Evolutionary conservation across 1,139 yeast species (phyloP).

Genomic region (Pneumocystis sp.): DNA sequence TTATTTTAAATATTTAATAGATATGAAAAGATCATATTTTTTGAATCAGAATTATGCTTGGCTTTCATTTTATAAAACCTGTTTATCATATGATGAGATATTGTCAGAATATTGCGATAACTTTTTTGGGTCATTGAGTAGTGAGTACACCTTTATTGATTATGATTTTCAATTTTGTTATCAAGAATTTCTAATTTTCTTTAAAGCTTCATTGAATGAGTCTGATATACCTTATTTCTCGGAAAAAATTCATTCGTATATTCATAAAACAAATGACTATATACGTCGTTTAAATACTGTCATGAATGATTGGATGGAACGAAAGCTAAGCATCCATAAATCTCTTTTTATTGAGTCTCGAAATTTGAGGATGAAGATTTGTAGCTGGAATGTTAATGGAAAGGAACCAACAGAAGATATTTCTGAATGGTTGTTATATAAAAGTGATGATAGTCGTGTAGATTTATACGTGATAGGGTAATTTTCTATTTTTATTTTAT

Average conservation of each 20-base stretch:
- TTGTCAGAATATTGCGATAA: not conserved
- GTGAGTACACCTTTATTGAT: not conserved
- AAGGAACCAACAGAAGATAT: not conserved
- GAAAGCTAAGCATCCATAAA: not conserved
- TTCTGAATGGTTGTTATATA: not conserved
- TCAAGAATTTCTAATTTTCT: not conserved
- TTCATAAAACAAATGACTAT: not conserved
- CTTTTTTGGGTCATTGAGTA: not conserved
- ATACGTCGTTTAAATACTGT: not conserved
- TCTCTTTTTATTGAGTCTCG: not conserved
- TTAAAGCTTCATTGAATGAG: not conserved
- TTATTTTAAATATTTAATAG: not conserved
- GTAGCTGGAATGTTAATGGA: not conserved
- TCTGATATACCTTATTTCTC: not conserved
- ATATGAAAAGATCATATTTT: not conserved
- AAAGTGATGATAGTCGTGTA: not conserved
- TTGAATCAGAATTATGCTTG: not conserved
- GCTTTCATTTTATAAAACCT: not conserved
- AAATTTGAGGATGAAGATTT: not conserved
- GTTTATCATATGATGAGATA: not conserved
- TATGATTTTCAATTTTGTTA: not conserved
- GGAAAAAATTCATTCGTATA: not conserved
- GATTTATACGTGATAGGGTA: not conserved
- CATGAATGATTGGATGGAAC: not conserved
- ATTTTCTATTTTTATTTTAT: not conserved